A percentile compares a stretch with the other conserved stretches of the same genome.
Evolutionary conservation across 257 asterid species (phyloP).

Genomic region (Cruciata laevipes): DNA sequence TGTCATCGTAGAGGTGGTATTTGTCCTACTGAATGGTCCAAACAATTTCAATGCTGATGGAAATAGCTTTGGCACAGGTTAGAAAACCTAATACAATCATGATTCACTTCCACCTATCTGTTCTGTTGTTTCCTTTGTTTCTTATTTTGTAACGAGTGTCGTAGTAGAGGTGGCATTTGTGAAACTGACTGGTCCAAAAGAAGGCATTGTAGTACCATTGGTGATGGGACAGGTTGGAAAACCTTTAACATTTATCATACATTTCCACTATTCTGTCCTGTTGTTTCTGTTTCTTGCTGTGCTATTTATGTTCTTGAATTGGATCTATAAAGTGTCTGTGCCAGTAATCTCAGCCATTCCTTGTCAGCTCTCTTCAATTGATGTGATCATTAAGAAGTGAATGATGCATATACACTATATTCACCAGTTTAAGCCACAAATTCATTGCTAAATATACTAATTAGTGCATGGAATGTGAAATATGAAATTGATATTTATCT

Average conservation of each 20-base stretch:
- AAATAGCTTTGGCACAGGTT: slow-evolving; percentile 18
- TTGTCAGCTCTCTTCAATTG: background rate
- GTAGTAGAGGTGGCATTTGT: background rate
- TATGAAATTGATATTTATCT: background rate
- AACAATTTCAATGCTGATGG: slow-evolving; percentile 12
- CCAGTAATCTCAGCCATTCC: background rate
- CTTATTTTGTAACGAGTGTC: background rate
- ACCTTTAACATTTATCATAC: background rate
- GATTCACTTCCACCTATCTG: background rate
- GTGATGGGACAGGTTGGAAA: background rate
- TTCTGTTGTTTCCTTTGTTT: background rate
- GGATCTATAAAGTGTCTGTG: background rate
- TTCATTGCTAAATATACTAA: too few species aligned
- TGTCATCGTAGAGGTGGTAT: slow-evolving; percentile 17
- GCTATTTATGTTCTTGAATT: background rate
- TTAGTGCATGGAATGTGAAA: too few species aligned
- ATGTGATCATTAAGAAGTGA: background rate
- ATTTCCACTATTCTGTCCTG: background rate
- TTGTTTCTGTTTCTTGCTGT: background rate
- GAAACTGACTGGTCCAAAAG: background rate
- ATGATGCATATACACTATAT: background rate
- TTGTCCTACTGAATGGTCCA: slow-evolving; percentile 10
- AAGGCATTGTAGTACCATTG: background rate
- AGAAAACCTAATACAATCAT: background rate
- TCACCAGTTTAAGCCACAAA: too few species aligned